Conservation (phyloP, 164 flowering plant genomes). For the Piper longum region DNA sequence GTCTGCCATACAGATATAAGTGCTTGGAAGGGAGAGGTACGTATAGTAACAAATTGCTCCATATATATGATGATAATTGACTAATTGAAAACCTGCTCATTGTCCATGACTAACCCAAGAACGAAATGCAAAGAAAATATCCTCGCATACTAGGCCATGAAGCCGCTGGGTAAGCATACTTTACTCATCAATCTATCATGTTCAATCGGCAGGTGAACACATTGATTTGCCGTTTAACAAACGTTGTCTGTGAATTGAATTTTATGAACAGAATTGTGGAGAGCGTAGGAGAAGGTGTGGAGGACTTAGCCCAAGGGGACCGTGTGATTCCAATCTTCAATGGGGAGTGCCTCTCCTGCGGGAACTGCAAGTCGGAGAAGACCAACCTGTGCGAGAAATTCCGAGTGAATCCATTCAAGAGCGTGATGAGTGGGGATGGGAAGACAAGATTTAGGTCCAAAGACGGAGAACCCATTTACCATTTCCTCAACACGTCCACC, state of each 20-base stretch:
- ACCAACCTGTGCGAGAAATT: slow-evolving; percentile 39
- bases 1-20: slow-evolving; percentile 70
- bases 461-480: slow-evolving; percentile 46
- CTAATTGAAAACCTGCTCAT: not conserved
- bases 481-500: slow-evolving; percentile 62
- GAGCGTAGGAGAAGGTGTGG: slow-evolving; percentile 57
- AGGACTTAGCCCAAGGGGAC: slow-evolving; percentile 43
- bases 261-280: slow-evolving; percentile 30
- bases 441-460: slow-evolving; percentile 33
- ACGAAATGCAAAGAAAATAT: slow-evolving; percentile 33
- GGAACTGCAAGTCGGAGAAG: slow-evolving; percentile 28
- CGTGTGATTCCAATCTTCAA: slow-evolving; percentile 57
- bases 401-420: slow-evolving; percentile 38
- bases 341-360: slow-evolving; percentile 48
- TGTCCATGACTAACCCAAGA: slow-evolving; percentile 15
- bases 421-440: slow-evolving; percentile 43
- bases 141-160: slow-evolving; percentile 78
- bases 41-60: not conserved
- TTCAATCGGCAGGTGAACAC: too few relatives aligned
- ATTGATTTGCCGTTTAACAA: too few relatives aligned
- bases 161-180: slow-evolving; percentile 50
- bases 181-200: too few relatives aligned
- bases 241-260: not conserved
- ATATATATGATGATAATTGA: not conserved
- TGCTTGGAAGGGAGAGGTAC: slow-evolving; percentile 63